A percentile compares a stretch with the other conserved stretches of the same genome.
phyloP scores from a whole-genome alignment of 148 eudicot genomes.

The Salicornia ramosissima region DNA sequence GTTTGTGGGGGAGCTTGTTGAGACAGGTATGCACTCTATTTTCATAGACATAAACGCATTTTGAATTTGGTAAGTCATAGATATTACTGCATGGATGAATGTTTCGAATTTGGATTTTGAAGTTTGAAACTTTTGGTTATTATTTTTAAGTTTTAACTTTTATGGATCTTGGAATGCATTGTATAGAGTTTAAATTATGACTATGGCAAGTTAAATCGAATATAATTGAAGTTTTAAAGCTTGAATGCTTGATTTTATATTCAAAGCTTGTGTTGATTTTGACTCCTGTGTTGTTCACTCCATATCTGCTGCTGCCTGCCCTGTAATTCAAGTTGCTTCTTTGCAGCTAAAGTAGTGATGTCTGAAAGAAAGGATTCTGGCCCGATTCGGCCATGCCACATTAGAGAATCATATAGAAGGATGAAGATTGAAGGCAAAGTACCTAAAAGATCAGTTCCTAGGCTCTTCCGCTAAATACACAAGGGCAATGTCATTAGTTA shows the following conservation, averaged over 20 bases:
- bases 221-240: background rate
- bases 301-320: background rate
- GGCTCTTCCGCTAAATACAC: conserved; percentile 63
- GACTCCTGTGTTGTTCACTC: background rate
- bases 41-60: background rate
- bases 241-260: background rate
- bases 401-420: conserved; percentile 85
- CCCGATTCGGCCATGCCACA: conserved; percentile 89
- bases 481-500: background rate
- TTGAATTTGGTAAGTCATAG: background rate
- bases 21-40: conserved; percentile 54
- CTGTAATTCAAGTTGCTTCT: background rate
- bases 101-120: no score
- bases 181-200: background rate
- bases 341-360: conserved; percentile 84
- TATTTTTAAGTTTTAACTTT: background rate
- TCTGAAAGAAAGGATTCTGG: conserved; percentile 77
- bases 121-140: background rate
- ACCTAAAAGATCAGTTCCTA: conserved; percentile 73
- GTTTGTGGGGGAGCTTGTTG: conserved; percentile 95
- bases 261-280: background rate
- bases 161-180: background rate
- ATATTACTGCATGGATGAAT: background rate
- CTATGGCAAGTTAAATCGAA: background rate
- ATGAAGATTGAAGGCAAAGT: conserved; percentile 84